A percentile compares a stretch with the other conserved stretches of the same genome.
These are phyloP conservation scores for Cryptomeria japonica DNA, from an alignment of 75 land plant genomes.

Conservation along the genomic window DNA sequence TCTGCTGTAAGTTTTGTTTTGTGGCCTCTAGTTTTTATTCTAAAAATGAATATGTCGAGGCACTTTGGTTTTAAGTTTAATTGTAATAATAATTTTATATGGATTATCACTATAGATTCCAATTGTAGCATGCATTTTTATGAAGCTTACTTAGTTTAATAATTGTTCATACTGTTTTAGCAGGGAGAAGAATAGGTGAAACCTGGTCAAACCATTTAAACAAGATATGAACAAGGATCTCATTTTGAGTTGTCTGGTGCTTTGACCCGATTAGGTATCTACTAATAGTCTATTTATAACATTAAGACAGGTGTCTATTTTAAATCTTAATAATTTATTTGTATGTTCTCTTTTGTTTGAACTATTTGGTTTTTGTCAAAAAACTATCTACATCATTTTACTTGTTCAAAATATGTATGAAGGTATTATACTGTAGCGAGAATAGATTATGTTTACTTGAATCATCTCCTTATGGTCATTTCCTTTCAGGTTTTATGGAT, in stretches of 20 bases:
- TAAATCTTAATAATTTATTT: too few relatives aligned
- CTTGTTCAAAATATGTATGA: too few relatives aligned
- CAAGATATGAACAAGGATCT: conserved; percentile 34
- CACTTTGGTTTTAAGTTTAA: background rate
- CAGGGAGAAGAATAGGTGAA: conserved; percentile 1
- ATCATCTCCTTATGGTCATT: background rate
- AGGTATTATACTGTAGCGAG: too few relatives aligned
- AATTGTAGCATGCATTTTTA: background rate
- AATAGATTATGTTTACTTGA: background rate
- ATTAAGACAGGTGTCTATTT: too few relatives aligned
- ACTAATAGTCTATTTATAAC: conserved; percentile 75
- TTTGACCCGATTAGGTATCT: conserved; percentile 62
- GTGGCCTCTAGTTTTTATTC: background rate
- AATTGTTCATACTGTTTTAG: background rate
- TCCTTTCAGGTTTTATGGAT: conserved; percentile 51
- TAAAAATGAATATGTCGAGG: background rate
- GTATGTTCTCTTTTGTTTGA: too few relatives aligned
- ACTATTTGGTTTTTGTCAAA: too few relatives aligned
- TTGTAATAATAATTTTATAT: too few relatives aligned
- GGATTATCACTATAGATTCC: background rate
- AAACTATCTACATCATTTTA: too few relatives aligned
- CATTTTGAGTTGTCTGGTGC: conserved; percentile 62
- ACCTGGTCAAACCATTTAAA: conserved; percentile 17
- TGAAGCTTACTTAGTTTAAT: background rate
- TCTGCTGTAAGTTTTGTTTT: background rate